Evolutionary conservation across 176 grass and related monocot genomes (phyloP).

Genomic region (Microstegium vimineum): DNA sequence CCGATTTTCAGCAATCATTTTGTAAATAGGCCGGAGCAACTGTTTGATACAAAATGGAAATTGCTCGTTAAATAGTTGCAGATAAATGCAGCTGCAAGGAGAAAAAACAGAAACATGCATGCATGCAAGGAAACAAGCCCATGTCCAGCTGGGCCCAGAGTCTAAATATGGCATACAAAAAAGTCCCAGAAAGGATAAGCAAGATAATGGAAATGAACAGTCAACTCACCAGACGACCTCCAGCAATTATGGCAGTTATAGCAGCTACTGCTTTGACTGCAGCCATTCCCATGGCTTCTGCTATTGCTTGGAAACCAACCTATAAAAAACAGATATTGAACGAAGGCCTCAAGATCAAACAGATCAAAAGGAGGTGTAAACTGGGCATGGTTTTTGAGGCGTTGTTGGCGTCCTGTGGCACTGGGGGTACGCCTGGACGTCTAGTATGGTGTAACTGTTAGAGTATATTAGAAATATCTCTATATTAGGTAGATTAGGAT

Average conservation of each 20-base stretch:
- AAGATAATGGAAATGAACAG: slow-evolving; percentile 17
- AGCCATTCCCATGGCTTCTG: slow-evolving; percentile 93
- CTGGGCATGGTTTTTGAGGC: background rate
- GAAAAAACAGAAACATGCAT: slow-evolving; percentile 4
- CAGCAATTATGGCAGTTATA: slow-evolving; percentile 95
- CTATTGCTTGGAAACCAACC: slow-evolving; percentile 99
- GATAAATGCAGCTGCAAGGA: slow-evolving; percentile 25
- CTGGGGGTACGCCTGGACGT: background rate
- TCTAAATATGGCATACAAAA: background rate
- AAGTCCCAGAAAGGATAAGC: background rate
- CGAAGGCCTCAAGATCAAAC: slow-evolving; percentile 11
- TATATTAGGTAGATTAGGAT: no score
- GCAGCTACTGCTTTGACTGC: slow-evolving; percentile 96
- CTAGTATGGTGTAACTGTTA: background rate
- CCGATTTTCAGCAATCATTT: slow-evolving; percentile 96
- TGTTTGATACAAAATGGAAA: slow-evolving; percentile 34
- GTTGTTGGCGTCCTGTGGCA: background rate
- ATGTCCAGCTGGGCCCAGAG: background rate
- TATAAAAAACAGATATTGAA: slow-evolving; percentile 30
- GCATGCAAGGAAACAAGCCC: background rate
- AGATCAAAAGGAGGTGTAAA: background rate
- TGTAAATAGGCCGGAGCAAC: slow-evolving; percentile 98
- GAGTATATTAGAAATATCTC: no score
- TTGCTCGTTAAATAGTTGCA: background rate
- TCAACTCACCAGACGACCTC: slow-evolving; percentile 84